Conservation (phyloP, 192 early-diverging fungal species). For the Jimgerdemannia flammicorona region DNA sequence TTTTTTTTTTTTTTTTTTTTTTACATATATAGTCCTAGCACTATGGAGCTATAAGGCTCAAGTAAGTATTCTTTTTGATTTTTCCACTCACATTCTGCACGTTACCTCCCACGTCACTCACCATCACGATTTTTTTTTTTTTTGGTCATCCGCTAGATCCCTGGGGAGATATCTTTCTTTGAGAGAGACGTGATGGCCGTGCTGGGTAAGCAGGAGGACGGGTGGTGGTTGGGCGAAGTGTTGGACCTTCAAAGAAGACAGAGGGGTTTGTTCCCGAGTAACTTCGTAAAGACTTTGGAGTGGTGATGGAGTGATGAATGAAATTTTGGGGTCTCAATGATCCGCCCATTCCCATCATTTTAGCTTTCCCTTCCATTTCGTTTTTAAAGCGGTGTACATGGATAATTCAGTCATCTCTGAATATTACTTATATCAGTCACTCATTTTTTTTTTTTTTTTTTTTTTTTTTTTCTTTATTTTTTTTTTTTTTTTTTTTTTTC, state of each 20-base stretch:
- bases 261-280: conserved; percentile 3
- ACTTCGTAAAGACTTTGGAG: conserved; percentile 1
- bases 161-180: conserved; percentile 47
- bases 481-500: too few relatives aligned
- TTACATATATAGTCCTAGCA: neutral
- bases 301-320: too few relatives aligned
- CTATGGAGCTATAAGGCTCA: neutral
- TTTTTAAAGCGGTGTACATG: too few relatives aligned
- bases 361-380: too few relatives aligned
- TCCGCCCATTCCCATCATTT: too few relatives aligned
- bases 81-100: neutral
- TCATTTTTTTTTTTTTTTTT: too few relatives aligned
- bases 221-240: conserved; percentile 56
- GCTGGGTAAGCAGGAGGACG: conserved; percentile 40
- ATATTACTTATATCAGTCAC: too few relatives aligned
- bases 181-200: conserved; percentile 43
- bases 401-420: too few relatives aligned
- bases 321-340: too few relatives aligned
- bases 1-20: too few relatives aligned
- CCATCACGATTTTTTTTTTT: neutral
- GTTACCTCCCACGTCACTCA: neutral
- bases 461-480: too few relatives aligned
- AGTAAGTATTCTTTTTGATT: neutral
- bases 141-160: too few relatives aligned
- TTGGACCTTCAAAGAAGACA: conserved; percentile 15